Conservation (phyloP, 768 basidiomycete genomes). For the Tricholoma sp. region DNA sequence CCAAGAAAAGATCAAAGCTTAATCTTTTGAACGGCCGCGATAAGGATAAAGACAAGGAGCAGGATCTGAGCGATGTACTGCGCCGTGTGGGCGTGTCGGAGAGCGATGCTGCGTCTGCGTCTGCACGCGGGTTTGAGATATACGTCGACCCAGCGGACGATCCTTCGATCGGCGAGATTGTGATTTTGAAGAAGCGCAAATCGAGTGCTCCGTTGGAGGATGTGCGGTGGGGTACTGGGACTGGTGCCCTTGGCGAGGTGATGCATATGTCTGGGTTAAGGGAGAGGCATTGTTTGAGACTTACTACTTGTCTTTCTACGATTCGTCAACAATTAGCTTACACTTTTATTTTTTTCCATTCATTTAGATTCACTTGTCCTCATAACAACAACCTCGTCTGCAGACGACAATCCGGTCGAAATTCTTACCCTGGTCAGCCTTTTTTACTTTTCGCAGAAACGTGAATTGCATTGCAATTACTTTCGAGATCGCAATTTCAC, state of each 20-base stretch:
- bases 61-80: constrained; percentile 59
- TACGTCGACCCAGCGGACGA: constrained; percentile 63
- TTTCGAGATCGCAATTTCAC: too few relatives aligned
- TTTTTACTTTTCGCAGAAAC: too few relatives aligned
- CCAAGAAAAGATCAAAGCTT: constrained; percentile 64
- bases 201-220: constrained; percentile 56
- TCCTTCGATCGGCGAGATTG: constrained; percentile 61
- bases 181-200: constrained; percentile 77
- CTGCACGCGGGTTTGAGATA: constrained; percentile 60
- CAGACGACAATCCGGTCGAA: too few relatives aligned
- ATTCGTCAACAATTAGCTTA: too few relatives aligned
- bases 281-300: too few relatives aligned
- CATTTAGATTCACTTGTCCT: too few relatives aligned
- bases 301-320: too few relatives aligned
- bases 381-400: too few relatives aligned
- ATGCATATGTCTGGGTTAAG: too few relatives aligned
- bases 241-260: constrained; percentile 47
- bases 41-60: constrained; percentile 27
- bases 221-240: constrained; percentile 41
- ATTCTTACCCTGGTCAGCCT: too few relatives aligned
- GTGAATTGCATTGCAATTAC: too few relatives aligned
- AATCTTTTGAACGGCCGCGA: constrained; percentile 27
- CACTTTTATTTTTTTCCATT: too few relatives aligned
- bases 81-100: constrained; percentile 42
- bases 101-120: constrained; percentile 20